Conservation (phyloP, 2,329 filamentous ascomycete species). For the Parafenestella ontariensis region DNA sequence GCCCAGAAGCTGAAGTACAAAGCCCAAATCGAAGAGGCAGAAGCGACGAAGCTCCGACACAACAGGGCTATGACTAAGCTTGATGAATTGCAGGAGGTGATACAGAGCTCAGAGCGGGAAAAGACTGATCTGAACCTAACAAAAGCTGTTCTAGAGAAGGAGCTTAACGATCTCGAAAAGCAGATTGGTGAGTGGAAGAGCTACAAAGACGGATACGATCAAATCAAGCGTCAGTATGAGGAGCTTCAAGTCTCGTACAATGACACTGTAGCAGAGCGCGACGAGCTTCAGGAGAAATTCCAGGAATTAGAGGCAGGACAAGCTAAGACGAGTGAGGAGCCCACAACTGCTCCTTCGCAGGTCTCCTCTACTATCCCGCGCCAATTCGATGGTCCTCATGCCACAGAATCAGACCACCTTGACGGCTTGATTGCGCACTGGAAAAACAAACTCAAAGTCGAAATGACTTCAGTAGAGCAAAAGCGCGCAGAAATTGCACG, state of each 20-base stretch:
- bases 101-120: background rate
- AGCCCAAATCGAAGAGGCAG: background rate
- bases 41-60: background rate
- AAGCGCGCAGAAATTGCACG: background rate
- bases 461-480: background rate
- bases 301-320: background rate
- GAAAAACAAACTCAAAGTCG: background rate
- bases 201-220: constrained; percentile 5
- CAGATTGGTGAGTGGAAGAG: background rate
- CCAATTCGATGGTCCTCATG: background rate
- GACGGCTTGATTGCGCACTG: background rate
- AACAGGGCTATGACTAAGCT: background rate
- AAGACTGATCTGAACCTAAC: background rate
- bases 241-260: background rate
- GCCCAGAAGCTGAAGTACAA: background rate
- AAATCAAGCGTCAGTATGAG: constrained; percentile 2
- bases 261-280: background rate
- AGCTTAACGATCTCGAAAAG: background rate
- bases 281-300: background rate
- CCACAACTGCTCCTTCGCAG: background rate
- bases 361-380: background rate
- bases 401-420: background rate
- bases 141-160: background rate
- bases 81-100: background rate
- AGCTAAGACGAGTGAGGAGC: background rate